A percentile compares a stretch with the other conserved stretches of the same genome.
Evolutionary conservation across 768 basidiomycete species (phyloP).

Genomic region (Termitomyces sp.): DNA sequence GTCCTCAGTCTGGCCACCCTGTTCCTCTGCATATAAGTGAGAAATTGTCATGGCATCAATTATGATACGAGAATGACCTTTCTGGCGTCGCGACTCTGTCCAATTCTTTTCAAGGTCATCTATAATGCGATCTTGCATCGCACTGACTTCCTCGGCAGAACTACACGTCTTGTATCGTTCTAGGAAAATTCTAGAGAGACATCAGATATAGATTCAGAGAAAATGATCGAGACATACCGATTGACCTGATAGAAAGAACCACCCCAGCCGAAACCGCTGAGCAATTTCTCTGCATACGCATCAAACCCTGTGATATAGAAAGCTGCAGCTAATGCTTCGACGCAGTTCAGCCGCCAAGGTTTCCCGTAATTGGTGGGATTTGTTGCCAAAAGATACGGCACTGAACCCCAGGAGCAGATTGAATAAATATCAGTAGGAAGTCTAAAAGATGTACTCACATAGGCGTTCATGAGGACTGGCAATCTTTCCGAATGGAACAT

Average conservation of each 20-base stretch:
- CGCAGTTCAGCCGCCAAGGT: conserved; percentile 94
- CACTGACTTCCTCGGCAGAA: conserved; percentile 53
- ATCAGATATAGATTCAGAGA: not conserved
- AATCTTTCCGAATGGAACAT: conserved; percentile 94
- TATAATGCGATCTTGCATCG: conserved; percentile 67
- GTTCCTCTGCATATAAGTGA: conserved; percentile 16
- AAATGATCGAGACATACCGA: conserved; percentile 38
- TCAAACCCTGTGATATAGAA: conserved; percentile 93
- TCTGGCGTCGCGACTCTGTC: conserved; percentile 48
- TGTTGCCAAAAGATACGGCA: conserved; percentile 92
- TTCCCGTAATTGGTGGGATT: conserved; percentile 99
- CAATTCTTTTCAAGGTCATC: conserved; percentile 65
- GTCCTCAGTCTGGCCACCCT: conserved; percentile 44
- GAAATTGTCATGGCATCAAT: not conserved
- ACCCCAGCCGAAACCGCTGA: conserved; percentile 90
- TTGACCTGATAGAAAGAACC: conserved; percentile 86
- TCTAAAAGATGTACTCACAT: conserved; percentile 41
- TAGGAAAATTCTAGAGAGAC: conserved; percentile 50
- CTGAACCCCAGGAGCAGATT: conserved; percentile 35
- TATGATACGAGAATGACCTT: conserved; percentile 33
- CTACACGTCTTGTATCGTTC: conserved; percentile 74
- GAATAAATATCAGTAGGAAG: not conserved
- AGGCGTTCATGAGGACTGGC: conserved; percentile 90
- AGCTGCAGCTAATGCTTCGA: conserved; percentile 90
- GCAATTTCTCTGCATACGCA: conserved; percentile 70